Base-by-base conservation (phyloP, 1,139 yeast species). In the Tardiomyces blankii region DNA sequence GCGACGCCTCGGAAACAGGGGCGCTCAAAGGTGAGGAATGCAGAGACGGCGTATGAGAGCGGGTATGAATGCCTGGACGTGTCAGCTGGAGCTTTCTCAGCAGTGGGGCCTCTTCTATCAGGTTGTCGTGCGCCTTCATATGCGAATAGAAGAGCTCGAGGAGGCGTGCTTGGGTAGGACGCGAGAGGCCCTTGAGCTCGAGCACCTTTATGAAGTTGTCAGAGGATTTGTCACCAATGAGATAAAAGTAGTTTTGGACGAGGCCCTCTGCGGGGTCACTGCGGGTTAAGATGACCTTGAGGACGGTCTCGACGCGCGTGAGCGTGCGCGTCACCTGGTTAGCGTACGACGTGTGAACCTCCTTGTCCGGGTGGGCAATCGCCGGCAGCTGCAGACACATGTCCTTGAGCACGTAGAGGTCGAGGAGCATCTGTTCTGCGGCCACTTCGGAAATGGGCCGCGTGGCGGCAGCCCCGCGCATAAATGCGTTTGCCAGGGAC, bases 401-500 rank as follows among this genome's bases (percentile, higher is more conserved):
- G 30, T 70, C 69, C 56, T 82, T 82, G 54, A 91, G 63, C 9
- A 75, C 71, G 40, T 80, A 78, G 3, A 84, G 59, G 63, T 91
- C 98, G 33, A 82, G 66, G 38, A 82, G 66, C 58, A 91, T 71
- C 60, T 89, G 96, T 60, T 89, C 96, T 5, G 93, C 82, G 53
- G 82, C 81, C 14, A 76, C 68, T 19, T 81, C 80, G 6, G 75
- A 70, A 35, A 89, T 73, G 1, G 94, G 94, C 49, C 75, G 76
- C 56, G 56, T 81, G 47, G 73, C 72, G 27, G 75, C 70, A 39
- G 87, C 73, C 49, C 76, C 75, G 41, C 73, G 67, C 44, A 82
- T 61, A 53, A 82, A 80, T n/a, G 80, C 74, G 35, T 65, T 67
- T 6, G 80, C 68, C 2, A 86, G 65, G 42, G 74, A 58, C 48